A percentile compares a stretch with the other conserved stretches of the same genome.
Conservation (phyloP, 176 grass and related monocot species). For the Hyparrhenia diplandra region DNA sequence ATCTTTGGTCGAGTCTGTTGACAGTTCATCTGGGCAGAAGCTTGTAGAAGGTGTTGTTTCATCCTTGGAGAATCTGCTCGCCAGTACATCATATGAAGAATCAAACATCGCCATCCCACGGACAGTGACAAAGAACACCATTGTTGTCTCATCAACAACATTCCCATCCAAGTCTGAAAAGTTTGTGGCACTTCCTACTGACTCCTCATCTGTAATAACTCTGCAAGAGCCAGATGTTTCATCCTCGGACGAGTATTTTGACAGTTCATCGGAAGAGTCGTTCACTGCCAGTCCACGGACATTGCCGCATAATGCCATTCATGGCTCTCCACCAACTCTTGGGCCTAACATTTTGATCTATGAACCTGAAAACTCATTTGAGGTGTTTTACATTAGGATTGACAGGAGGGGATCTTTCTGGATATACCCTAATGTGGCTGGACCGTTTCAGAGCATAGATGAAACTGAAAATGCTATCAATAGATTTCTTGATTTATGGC, state of each 20-base stretch:
- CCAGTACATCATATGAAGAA: neutral
- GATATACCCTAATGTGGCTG: conserved; percentile 6
- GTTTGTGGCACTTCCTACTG: neutral
- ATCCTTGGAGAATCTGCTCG: neutral
- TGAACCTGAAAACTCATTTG: neutral
- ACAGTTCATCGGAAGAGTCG: neutral
- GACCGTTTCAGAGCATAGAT: conserved; percentile 9
- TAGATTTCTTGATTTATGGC: neutral
- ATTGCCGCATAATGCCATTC: neutral
- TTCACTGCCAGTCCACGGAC: neutral
- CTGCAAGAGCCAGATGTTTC: neutral
- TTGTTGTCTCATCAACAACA: neutral
- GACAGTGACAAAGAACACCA: neutral
- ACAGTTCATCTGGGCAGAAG: neutral
- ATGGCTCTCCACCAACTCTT: neutral
- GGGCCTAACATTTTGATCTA: neutral
- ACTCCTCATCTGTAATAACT: neutral
- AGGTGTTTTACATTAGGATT: neutral
- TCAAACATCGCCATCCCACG: neutral
- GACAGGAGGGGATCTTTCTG: neutral
- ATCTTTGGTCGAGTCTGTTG: neutral
- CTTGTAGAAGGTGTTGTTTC: neutral
- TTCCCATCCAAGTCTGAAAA: neutral
- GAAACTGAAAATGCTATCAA: neutral
- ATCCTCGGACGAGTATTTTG: neutral